Evolutionary conservation across 345 rosid genomes (phyloP).

Genomic region (Populus deltoides): DNA sequence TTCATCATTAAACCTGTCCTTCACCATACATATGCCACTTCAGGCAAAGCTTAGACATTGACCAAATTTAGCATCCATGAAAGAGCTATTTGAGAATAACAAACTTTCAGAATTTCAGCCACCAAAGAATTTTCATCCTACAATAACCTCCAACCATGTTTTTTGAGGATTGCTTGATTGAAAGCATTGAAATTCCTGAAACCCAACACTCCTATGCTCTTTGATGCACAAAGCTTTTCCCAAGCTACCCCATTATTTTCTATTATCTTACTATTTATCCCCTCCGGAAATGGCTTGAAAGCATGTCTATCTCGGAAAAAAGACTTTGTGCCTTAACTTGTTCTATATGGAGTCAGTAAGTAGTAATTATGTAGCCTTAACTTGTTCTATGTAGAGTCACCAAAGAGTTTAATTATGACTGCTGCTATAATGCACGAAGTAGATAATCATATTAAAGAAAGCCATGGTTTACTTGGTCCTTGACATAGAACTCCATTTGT

Average conservation of each 20-base stretch:
- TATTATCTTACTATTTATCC: neutral
- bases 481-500: too few species aligned
- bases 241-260: neutral
- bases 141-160: neutral
- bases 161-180: neutral
- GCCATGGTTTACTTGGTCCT: too few species aligned
- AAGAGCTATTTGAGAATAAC: neutral
- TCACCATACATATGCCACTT: neutral
- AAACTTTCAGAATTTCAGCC: neutral
- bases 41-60: neutral
- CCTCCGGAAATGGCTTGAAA: neutral
- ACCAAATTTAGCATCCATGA: neutral
- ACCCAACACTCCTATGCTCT: neutral
- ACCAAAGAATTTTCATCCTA: neutral
- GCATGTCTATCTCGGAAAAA: neutral
- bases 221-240: neutral
- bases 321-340: neutral
- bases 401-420: too few species aligned
- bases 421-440: too few species aligned
- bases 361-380: neutral
- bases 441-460: too few species aligned
- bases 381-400: too few species aligned
- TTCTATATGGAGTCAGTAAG: neutral
- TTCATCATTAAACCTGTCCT: neutral
- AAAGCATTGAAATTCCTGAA: neutral